Evolutionary conservation across 306 rosid genomes (phyloP), one percentile per base, ranked within the genome.

Genomic region (Lithocarpus polystachyus): DNA sequence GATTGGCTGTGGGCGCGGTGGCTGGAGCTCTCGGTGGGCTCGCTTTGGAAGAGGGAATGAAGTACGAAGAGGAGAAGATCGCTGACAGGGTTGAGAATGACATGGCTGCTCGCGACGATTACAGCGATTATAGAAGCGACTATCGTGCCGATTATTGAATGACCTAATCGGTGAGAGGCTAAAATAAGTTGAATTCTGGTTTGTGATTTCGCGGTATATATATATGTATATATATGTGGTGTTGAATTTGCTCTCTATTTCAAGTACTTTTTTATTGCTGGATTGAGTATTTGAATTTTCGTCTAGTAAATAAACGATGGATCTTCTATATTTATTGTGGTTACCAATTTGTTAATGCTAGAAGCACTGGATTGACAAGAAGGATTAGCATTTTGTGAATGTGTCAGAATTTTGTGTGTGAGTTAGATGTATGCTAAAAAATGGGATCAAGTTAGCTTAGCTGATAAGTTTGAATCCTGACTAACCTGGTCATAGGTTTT

Each of bases 1-100:
- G 97, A 64, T 82, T 91, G 12, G 92, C 93, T 8, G 91, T 86
- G 23, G 97, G 94, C 6, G 98, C 97, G 19, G 92, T 82, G 14
- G 89, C 94, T 6, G 97, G 97, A 60, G 87, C 87, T 8, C 9
- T 93, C 64, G 90, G 94, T 7, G 97, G 92, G 24, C 82, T 93
- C 55, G 92, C 94, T 22, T 61, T 93, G 56, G 94, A 90, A 5
- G 98, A 93, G 56, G 93, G 92, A 40, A 80, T 84, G 80, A 86
- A 82, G 77, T 93, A 86, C 55, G 93, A 93, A 76, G 94, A 91
- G 80, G 92, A 87, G 2, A 89, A 85, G 78, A 75, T 91, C 73
- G 79, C 92, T 0, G 93, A 91, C 4, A 88, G 88, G 87, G 91
- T 82, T 4, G 97, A 88, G 81, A 83, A 51, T 33, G 88, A 85